A percentile compares a stretch with the other conserved stretches of the same genome.
Evolutionary conservation across 768 basidiomycete genomes (phyloP).

Genomic region (Hypsizygus marmoreus): DNA sequence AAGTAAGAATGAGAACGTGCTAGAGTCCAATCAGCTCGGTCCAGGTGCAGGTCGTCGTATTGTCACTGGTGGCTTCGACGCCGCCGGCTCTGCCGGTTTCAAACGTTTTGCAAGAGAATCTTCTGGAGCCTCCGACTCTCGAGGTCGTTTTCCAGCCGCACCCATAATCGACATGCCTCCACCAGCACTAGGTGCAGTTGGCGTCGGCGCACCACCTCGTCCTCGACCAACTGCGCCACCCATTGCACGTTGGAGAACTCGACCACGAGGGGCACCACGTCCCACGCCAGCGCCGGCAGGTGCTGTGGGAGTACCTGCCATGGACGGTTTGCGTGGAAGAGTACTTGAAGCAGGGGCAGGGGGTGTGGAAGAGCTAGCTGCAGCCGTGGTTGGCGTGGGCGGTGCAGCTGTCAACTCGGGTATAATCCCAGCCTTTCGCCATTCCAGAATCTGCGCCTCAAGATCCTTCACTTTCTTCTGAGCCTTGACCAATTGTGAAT

Average conservation of each 20-base stretch:
- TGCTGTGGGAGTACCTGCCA: conserved; percentile 20
- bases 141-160: conserved; percentile 63
- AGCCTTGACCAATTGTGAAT: conserved; percentile 62
- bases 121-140: conserved; percentile 50
- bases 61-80: conserved; percentile 19
- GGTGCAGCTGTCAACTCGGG: conserved; percentile 33
- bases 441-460: conserved; percentile 61
- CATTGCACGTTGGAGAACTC: conserved; percentile 22
- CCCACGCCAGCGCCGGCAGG: conserved; percentile 29
- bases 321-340: conserved; percentile 19
- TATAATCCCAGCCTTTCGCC: conserved; percentile 51
- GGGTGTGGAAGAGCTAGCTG: conserved; percentile 20
- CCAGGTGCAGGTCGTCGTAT: conserved; percentile 19
- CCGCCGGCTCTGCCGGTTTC: conserved; percentile 51
- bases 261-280: conserved; percentile 35
- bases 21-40: conserved; percentile 11
- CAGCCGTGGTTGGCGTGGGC: conserved; percentile 26
- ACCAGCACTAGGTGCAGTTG: conserved; percentile 31
- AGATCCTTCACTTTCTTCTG: conserved; percentile 68
- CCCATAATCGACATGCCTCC: conserved; percentile 61
- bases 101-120: conserved; percentile 68
- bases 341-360: conserved; percentile 26
- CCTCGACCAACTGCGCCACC: conserved; percentile 18
- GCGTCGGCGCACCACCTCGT: conserved; percentile 21
- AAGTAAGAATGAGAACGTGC: background rate